phyloP scores from a whole-genome alignment of 345 rosid species.

The Sisymbrium irio region DNA sequence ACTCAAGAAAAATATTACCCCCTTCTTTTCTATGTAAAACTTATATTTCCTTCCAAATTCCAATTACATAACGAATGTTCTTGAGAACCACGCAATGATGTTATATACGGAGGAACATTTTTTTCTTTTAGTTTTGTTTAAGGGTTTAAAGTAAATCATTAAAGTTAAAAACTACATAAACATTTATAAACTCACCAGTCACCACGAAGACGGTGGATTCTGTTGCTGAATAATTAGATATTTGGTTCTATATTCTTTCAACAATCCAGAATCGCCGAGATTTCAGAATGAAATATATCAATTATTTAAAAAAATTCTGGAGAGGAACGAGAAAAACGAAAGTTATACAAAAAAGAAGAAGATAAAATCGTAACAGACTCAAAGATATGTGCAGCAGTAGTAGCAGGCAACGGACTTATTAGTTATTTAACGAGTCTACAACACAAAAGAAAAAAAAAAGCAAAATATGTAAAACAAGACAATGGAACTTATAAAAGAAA shows the following conservation, averaged over 20 bases:
- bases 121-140: not conserved
- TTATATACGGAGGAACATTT: not conserved
- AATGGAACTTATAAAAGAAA: not conserved
- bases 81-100: not conserved
- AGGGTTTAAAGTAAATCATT: no score
- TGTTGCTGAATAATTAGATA: slow-evolving; percentile 18
- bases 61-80: not conserved
- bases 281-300: not conserved
- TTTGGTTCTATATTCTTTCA: not conserved
- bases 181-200: not conserved
- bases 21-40: not conserved
- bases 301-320: not conserved
- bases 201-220: slow-evolving; percentile 27
- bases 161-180: not conserved
- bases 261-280: not conserved
- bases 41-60: not conserved
- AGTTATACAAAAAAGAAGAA: not conserved
- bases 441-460: not conserved
- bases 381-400: slow-evolving; percentile 22
- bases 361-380: slow-evolving; percentile 22
- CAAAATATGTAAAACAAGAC: not conserved
- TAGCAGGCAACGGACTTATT: slow-evolving; percentile 5
- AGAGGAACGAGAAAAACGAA: not conserved
- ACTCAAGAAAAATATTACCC: not conserved
- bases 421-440: slow-evolving; percentile 25